A percentile compares a stretch with the other conserved stretches of the same genome.
Conservation (phyloP, 2,329 filamentous ascomycete genomes). For the Botrytis fabae region DNA sequence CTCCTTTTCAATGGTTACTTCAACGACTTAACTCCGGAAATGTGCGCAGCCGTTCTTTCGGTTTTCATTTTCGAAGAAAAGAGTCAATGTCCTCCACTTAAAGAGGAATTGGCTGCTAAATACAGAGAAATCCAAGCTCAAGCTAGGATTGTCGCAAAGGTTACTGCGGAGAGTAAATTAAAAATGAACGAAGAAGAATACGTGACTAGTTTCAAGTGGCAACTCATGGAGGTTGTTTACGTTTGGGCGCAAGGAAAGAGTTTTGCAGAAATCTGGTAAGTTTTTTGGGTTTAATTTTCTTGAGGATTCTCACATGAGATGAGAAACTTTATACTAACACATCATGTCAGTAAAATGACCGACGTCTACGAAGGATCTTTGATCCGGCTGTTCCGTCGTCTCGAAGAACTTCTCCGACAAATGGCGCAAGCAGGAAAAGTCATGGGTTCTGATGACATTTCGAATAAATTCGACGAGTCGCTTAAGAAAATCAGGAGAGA, state of each 20-base stretch:
- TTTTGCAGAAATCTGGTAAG: conserved; percentile 94
- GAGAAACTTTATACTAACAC: neutral
- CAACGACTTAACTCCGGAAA: conserved; percentile 88
- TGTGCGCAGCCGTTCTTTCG: conserved; percentile 81
- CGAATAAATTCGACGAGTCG: conserved; percentile 86
- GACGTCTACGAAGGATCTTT: conserved; percentile 96
- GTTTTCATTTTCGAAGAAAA: conserved; percentile 99
- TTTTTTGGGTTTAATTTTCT: conserved; percentile 35
- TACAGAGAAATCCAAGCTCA: conserved; percentile 84
- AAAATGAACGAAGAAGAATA: conserved; percentile 95
- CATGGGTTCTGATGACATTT: conserved; percentile 94
- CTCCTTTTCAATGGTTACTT: conserved; percentile 97
- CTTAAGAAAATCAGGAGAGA: conserved; percentile 85
- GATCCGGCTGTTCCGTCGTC: conserved; percentile 90
- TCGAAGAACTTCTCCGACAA: conserved; percentile 91
- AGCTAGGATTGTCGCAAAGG: conserved; percentile 85
- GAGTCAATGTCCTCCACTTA: conserved; percentile 72
- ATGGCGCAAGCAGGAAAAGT: conserved; percentile 96
- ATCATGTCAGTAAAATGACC: conserved; percentile 81
- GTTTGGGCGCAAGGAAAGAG: conserved; percentile 87
- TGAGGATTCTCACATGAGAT: neutral
- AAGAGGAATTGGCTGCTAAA: conserved; percentile 83
- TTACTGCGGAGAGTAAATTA: conserved; percentile 92
- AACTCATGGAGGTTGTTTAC: conserved; percentile 95
- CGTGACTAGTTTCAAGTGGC: conserved; percentile 82